These are phyloP conservation scores for Escallonia herrerae DNA, from an alignment of 129 eudicot genomes.

Conservation along the genomic window DNA sequence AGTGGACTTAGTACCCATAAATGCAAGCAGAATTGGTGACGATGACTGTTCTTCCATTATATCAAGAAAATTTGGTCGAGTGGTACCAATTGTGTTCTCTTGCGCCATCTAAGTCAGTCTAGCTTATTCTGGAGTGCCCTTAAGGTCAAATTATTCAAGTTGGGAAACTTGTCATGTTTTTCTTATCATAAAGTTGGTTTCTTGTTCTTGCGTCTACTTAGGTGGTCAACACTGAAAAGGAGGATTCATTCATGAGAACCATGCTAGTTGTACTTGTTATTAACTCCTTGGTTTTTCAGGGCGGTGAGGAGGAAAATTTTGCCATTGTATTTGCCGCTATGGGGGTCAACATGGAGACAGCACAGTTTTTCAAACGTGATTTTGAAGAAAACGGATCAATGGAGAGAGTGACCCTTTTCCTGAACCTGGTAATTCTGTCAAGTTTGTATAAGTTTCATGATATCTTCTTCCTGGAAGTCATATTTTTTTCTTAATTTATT, in stretches of 20 bases:
- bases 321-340: constrained; percentile 99
- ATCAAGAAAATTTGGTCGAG: neutral
- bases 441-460: neutral
- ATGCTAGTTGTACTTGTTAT: neutral
- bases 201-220: too few relatives aligned
- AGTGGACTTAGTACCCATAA: neutral
- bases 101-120: too few relatives aligned
- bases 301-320: constrained; percentile 91
- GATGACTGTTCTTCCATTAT: constrained; percentile 1
- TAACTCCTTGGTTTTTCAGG: constrained; percentile 24
- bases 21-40: neutral
- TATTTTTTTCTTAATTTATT: too few relatives aligned
- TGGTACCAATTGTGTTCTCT: neutral
- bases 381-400: constrained; percentile 99
- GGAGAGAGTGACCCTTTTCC: constrained; percentile 98
- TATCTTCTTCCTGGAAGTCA: neutral
- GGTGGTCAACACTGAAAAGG: too few relatives aligned
- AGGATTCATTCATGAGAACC: too few relatives aligned
- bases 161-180: too few relatives aligned
- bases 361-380: constrained; percentile 97
- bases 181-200: too few relatives aligned
- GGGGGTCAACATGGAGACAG: constrained; percentile 99
- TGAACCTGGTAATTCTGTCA: constrained; percentile 60
- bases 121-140: too few relatives aligned
- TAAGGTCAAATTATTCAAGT: too few relatives aligned